Conservation (phyloP, 805 yeast genomes). For the Kodamaea nitidulidarum region DNA sequence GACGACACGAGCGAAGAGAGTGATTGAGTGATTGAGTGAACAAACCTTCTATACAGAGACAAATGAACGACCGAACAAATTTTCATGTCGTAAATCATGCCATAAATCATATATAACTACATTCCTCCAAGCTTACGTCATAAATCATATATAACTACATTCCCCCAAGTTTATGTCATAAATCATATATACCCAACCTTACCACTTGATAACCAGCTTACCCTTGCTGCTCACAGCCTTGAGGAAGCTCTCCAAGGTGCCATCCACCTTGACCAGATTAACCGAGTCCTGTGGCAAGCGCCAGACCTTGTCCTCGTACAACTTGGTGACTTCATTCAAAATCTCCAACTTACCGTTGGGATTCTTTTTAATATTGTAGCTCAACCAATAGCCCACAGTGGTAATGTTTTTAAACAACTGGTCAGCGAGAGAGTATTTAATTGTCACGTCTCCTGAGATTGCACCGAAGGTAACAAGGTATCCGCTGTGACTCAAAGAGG, state of each 20-base stretch:
- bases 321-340: constrained; percentile 45
- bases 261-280: constrained; percentile 1
- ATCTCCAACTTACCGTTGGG: constrained; percentile 55
- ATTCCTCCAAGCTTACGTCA: no score
- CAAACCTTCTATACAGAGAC: no score
- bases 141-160: no score
- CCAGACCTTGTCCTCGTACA: constrained; percentile 55
- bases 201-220: constrained; percentile 6
- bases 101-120: no score
- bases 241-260: constrained; percentile 6
- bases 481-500: constrained; percentile 24
- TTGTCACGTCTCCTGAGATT: constrained; percentile 15
- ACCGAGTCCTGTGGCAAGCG: constrained; percentile 10
- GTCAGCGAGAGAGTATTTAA: constrained; percentile 18
- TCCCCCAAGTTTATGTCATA: no score
- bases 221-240: background rate
- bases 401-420: constrained; percentile 32
- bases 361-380: constrained; percentile 26
- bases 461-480: constrained; percentile 28
- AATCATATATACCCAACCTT: no score
- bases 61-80: no score
- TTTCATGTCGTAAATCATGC: no score
- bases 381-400: constrained; percentile 31
- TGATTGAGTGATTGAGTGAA: no score
- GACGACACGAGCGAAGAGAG: no score